Percentiles rank a stretch among this genome's conserved stretches.
Evolutionary conservation across 371 early-diverging fungal genomes (phyloP).

Genomic region (Circinella umbellata): DNA sequence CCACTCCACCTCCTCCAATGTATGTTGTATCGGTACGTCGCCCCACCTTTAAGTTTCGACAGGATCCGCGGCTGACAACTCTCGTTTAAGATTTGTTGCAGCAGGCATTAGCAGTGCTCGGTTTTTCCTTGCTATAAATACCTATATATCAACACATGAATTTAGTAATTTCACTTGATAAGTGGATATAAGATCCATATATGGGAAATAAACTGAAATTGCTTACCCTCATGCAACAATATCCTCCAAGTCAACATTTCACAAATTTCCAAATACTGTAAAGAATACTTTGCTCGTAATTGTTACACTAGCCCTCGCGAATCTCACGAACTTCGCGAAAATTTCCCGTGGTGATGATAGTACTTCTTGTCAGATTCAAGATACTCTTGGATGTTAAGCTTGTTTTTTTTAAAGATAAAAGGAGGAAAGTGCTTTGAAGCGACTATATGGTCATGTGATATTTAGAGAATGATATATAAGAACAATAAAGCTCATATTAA

Average conservation of each 20-base stretch:
- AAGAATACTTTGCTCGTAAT: too few relatives aligned
- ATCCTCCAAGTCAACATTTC: background rate
- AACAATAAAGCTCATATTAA: too few relatives aligned
- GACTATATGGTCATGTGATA: too few relatives aligned
- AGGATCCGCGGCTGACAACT: conserved; percentile 14
- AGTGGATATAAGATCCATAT: background rate
- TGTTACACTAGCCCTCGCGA: too few relatives aligned
- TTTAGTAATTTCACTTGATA: background rate
- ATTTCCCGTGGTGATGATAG: too few relatives aligned
- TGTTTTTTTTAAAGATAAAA: background rate
- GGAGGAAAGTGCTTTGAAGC: background rate
- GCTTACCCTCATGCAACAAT: conserved; percentile 7
- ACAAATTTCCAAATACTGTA: conserved; percentile 6
- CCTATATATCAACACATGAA: too few relatives aligned
- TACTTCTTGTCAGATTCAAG: conserved; percentile 8
- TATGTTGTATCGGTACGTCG: conserved; percentile 17
- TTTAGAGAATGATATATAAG: too few relatives aligned
- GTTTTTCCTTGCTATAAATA: conserved; percentile 22
- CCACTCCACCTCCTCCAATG: conserved; percentile 7
- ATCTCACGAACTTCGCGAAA: too few relatives aligned
- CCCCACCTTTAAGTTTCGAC: conserved; percentile 13
- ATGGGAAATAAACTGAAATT: background rate
- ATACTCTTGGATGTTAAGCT: background rate
- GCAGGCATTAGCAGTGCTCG: conserved; percentile 1
- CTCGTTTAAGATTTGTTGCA: conserved; percentile 8